These are phyloP conservation scores for Tetrahymena borealis DNA, from an alignment of 73 alveolate genomes.

Conservation along the genomic window DNA sequence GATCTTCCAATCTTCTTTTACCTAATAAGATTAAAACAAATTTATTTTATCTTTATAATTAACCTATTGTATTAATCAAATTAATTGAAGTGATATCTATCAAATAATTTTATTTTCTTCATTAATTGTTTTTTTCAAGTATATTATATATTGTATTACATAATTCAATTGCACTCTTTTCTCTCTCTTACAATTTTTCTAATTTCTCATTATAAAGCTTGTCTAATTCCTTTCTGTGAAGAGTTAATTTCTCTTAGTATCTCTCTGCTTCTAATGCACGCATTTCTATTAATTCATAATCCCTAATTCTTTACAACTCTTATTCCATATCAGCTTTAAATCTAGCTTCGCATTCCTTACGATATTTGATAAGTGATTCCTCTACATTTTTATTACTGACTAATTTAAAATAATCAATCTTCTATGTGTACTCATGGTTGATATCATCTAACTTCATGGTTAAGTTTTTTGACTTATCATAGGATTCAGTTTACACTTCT, in stretches of 20 bases:
- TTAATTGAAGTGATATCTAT: too few species aligned
- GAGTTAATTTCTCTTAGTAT: background rate
- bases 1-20: background rate
- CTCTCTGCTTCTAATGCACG: background rate
- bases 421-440: background rate
- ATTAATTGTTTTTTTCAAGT: background rate
- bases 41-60: background rate
- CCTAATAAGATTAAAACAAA: background rate
- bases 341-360: background rate
- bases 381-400: background rate
- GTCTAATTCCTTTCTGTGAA: background rate
- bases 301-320: background rate
- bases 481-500: background rate
- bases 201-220: background rate
- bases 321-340: background rate
- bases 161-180: background rate
- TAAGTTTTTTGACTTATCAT: background rate
- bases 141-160: background rate
- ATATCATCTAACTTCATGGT: background rate
- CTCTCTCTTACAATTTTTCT: background rate
- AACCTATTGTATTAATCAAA: background rate
- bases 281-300: background rate
- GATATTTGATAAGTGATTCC: background rate
- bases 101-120: background rate
- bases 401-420: background rate